Conservation (phyloP, 352 stramenopile species). For the Phytophthora agathidicida region DNA sequence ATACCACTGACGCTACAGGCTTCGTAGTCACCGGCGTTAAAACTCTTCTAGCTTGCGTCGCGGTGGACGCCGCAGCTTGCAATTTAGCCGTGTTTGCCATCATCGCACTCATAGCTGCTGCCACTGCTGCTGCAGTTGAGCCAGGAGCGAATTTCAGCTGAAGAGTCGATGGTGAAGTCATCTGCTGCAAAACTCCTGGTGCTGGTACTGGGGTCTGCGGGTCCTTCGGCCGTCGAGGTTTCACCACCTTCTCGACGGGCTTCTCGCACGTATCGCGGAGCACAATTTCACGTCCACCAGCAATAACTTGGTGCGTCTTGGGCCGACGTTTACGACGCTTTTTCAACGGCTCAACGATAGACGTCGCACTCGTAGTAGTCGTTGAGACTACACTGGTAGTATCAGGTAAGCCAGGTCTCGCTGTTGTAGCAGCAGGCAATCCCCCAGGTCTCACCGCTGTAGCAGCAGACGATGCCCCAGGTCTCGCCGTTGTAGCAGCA, state of each 20-base stretch:
- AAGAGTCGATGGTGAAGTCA: constrained; percentile 23
- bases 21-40: background rate
- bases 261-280: constrained; percentile 71
- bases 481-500: too few relatives aligned
- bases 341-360: constrained; percentile 11
- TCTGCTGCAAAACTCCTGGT: constrained; percentile 6
- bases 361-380: constrained; percentile 4
- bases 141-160: constrained; percentile 33
- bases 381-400: background rate
- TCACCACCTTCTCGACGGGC: constrained; percentile 60
- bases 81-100: constrained; percentile 32
- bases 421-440: background rate
- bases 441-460: too few relatives aligned
- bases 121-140: constrained; percentile 27
- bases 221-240: constrained; percentile 42
- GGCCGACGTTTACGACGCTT: constrained; percentile 44
- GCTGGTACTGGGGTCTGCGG: constrained; percentile 10
- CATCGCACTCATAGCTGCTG: constrained; percentile 35
- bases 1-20: background rate
- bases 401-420: background rate
- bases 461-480: background rate
- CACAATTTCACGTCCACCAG: constrained; percentile 47
- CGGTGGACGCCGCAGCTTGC: constrained; percentile 11
- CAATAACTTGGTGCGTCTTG: constrained; percentile 60
- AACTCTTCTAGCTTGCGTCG: constrained; percentile 1